Evolutionary conservation across 306 rosid species (phyloP).

Genomic region (Casuarina glauca): DNA sequence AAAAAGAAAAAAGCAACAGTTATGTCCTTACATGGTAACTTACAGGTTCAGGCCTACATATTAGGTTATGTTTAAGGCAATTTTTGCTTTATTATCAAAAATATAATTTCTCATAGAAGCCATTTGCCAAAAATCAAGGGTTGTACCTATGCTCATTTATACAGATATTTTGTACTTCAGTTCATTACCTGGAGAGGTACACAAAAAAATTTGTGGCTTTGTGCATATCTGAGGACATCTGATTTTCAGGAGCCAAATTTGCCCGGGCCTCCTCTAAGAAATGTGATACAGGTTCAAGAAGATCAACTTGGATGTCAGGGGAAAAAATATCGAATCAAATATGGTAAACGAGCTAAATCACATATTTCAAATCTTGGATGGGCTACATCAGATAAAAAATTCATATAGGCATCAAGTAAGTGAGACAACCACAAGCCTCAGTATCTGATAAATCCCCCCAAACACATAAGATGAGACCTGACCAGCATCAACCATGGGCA

Average conservation of each 20-base stretch:
- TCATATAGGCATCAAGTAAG: background rate
- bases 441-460: background rate
- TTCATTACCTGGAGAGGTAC: conserved; percentile 14
- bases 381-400: background rate
- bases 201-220: conserved; percentile 68
- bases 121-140: background rate
- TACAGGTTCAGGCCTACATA: background rate
- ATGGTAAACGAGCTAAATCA: background rate
- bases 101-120: background rate
- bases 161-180: conserved; percentile 13
- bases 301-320: conserved; percentile 73
- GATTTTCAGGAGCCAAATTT: conserved; percentile 57
- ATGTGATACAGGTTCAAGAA: conserved; percentile 95
- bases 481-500: background rate
- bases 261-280: conserved; percentile 85
- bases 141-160: background rate
- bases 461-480: background rate
- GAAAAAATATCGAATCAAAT: conserved; percentile 12
- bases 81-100: background rate
- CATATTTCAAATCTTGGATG: too few species aligned
- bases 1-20: background rate
- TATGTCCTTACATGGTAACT: background rate
- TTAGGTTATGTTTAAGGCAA: background rate
- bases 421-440: background rate
- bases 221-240: conserved; percentile 51